Evolutionary conservation across 768 basidiomycete species (phyloP), one percentile per base, ranked within the genome.

Genomic region (Ephemerocybe angulata): DNA sequence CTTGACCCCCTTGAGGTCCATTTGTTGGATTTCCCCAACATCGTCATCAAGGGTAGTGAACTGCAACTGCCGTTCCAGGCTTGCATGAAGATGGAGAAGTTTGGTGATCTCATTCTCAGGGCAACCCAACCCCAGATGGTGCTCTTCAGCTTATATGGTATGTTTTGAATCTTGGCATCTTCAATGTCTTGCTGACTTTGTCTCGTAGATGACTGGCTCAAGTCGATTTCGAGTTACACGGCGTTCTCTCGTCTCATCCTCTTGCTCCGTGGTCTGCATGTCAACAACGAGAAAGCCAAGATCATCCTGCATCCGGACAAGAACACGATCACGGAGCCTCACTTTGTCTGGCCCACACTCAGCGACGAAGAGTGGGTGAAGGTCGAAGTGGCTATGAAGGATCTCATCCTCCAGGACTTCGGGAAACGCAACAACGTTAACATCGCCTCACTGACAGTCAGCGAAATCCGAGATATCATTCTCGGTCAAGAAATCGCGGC

Each of bases 41-140:
- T 99, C 61, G 97, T 99, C 71, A 99, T 99, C 79, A 98, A 98
- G 76, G 97, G 97, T 55, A 94, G 91, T 61, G 97, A 99, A 70
- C 77, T 99, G 46, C 97, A 99, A 65, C 76, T 98, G 54, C 97
- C 97, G 0, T 99, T 99, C 94, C 96, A 98, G 73, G 96, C 97
- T 15, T 96, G 94, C 63, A 94, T 99, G 92, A 98, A 98, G 79
- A 95, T 98, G 88, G 97, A 99, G 82, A 98, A 98, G 73, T 98
- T 99, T 62, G 97, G 97, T 75, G 97, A 99, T 69, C 77, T 99
- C 58, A 98, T 98, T 60, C 70, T 98, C 68, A 90, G 94, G 56
- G 94, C 96, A 27, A 98, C 91, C 13, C 96, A 99, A 77, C 96
- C 96, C 3, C 96, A 98, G 67, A 98, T 99, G 96, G 94, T 98